Evolutionary conservation across 2,329 filamentous ascomycete genomes (phyloP), one percentile per base, ranked within the genome.

Genomic region (Ambrosiella beaveri): DNA sequence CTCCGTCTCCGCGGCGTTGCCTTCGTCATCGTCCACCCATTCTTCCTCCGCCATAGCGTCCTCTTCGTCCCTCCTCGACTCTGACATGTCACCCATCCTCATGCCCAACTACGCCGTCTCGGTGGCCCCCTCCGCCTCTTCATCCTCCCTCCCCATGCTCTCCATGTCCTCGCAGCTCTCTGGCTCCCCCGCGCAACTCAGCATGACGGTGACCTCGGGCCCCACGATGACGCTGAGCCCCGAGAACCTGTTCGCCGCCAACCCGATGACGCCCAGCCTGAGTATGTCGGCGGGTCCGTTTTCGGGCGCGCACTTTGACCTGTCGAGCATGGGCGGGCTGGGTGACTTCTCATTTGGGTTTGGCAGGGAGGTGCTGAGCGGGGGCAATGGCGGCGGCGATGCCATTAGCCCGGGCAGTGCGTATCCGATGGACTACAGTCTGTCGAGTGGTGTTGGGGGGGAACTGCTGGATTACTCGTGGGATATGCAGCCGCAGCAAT

Each of bases 31-130:
- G 27, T 27, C 27, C 3, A 27, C 27, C 27, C 27, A 2, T 27
- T 27, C 27, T 27, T 27, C 27, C 27, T 27, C 40, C 52, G 15
- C 52, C 9, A n/a, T 17, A 2, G 13, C 51, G 3, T 7, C 51
- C 17, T 38, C 37, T 7, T 27, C 38, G 2, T 38, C 52, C 17
- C 15, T 54, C 17, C 15, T 54, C 15, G 37, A 54, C 15, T 36
- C 37, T 3, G 52, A 54, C n/a, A 54, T 54, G 52, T 54, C 52
- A 2, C 52, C 52, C 36, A 54, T 54, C 37, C n/a, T 17, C 19
- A 54, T 54, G 52, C 15, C 52, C 12, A 41, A 19, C n/a, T 54
- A 54, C 38, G 44, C 44, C n/a, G 44, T 47, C 27, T 27, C 17
- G 17, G 49, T 51, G 3, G 49, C 27, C 27, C 17, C 36, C 37